Conservation (phyloP, 2,329 filamentous ascomycete species). For the Pseudogymnoascus sp. region DNA sequence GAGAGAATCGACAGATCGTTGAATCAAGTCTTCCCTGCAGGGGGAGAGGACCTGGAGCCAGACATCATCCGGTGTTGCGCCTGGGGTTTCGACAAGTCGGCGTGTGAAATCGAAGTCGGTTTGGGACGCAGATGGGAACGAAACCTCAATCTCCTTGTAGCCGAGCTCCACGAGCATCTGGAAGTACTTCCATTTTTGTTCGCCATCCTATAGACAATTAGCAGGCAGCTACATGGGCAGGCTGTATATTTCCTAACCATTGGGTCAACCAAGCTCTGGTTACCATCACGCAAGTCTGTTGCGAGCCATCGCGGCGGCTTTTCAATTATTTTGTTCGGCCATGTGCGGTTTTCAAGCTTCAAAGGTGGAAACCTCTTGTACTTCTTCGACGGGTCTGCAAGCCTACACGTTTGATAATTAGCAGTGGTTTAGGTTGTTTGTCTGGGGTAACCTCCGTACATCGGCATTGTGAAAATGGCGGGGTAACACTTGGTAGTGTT, state of each 20-base stretch:
- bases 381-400: conserved; percentile 70
- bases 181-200: conserved; percentile 94
- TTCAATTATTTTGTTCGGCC: conserved; percentile 50
- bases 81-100: conserved; percentile 77
- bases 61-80: conserved; percentile 79
- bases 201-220: conserved; percentile 59
- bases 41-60: conserved; percentile 88
- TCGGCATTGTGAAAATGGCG: conserved; percentile 13
- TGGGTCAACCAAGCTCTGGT: conserved; percentile 86
- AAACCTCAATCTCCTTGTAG: conserved; percentile 97
- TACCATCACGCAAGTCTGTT: conserved; percentile 84
- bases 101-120: conserved; percentile 95
- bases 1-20: conserved; percentile 80
- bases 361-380: conserved; percentile 65
- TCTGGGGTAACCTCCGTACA: conserved; percentile 10
- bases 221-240: background rate
- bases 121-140: conserved; percentile 89
- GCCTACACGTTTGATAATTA: conserved; percentile 39
- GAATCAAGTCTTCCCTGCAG: conserved; percentile 86
- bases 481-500: conserved; percentile 5
- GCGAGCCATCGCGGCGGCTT: conserved; percentile 88
- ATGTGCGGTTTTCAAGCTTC: conserved; percentile 45
- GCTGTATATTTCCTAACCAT: conserved; percentile 58
- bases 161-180: conserved; percentile 87
- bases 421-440: background rate